phyloP scores from a whole-genome alignment of 2,329 filamentous ascomycete species.

The Microsporum audouinii region DNA sequence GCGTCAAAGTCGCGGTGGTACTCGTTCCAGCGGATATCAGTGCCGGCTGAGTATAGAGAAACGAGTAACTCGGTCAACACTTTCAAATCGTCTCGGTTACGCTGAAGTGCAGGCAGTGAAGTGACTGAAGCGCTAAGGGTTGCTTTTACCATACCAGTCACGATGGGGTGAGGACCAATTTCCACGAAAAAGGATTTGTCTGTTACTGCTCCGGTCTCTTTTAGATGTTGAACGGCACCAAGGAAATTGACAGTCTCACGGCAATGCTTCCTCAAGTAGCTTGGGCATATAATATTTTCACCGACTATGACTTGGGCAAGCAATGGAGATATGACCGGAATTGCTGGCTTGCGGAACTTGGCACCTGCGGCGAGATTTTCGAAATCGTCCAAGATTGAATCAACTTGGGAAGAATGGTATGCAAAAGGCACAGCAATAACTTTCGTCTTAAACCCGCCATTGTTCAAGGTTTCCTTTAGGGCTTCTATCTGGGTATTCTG shows the following conservation, averaged over 20 bases:
- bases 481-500: constrained; percentile 4
- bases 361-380: constrained; percentile 44
- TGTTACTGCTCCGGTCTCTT: constrained; percentile 48
- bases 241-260: constrained; percentile 62
- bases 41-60: constrained; percentile 49
- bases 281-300: neutral
- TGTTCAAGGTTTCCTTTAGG: constrained; percentile 34
- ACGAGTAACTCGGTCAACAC: constrained; percentile 49
- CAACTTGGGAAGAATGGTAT: constrained; percentile 56
- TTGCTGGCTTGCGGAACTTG: constrained; percentile 45
- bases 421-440: constrained; percentile 39
- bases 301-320: constrained; percentile 46
- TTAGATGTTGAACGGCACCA: constrained; percentile 48
- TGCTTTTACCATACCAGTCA: constrained; percentile 57
- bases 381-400: constrained; percentile 51
- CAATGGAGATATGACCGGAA: constrained; percentile 58
- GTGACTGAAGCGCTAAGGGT: constrained; percentile 43
- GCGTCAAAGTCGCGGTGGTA: constrained; percentile 52
- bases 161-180: constrained; percentile 62
- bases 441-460: constrained; percentile 43
- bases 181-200: constrained; percentile 61
- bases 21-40: constrained; percentile 59
- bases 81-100: constrained; percentile 54
- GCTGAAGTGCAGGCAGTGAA: constrained; percentile 50
- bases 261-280: constrained; percentile 45